Conservation (phyloP, 176 grass and related monocot species). For the Triticum timopheevii region DNA sequence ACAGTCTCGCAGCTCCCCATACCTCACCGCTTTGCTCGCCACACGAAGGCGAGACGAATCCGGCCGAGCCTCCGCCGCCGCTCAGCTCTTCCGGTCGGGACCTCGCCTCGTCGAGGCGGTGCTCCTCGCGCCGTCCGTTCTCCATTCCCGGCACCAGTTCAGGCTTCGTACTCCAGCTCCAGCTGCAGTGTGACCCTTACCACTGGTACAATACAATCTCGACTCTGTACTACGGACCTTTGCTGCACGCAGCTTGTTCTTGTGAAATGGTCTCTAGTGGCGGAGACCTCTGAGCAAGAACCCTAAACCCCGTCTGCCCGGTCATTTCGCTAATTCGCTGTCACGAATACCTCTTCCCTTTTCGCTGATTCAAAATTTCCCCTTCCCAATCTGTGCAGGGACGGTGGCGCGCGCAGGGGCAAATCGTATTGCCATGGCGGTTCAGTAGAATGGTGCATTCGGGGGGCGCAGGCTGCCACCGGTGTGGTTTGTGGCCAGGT, state of each 20-base stretch:
- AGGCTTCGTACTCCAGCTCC: not conserved
- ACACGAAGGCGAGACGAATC: not conserved
- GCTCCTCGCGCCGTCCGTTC: conserved; percentile 15
- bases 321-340: not conserved
- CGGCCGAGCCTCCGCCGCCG: not conserved
- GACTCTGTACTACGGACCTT: not conserved
- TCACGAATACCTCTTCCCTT: not conserved
- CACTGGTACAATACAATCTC: not conserved
- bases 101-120: not conserved
- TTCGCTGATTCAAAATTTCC: not conserved
- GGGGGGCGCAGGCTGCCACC: conserved; percentile 7
- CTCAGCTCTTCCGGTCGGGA: not conserved
- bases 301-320: not conserved
- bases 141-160: conserved; percentile 8
- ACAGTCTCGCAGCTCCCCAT: conserved; percentile 9
- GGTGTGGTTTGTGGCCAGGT: conserved; percentile 29
- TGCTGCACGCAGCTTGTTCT: not conserved
- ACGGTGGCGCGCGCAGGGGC: not conserved
- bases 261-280: not conserved
- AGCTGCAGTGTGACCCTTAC: not conserved
- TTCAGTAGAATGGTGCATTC: conserved; percentile 18
- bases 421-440: conserved; percentile 16
- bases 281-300: not conserved
- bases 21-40: conserved; percentile 14
- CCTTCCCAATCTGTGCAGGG: not conserved